Conservation (phyloP, 441 rosid genomes). For the Jatropha podagrica region DNA sequence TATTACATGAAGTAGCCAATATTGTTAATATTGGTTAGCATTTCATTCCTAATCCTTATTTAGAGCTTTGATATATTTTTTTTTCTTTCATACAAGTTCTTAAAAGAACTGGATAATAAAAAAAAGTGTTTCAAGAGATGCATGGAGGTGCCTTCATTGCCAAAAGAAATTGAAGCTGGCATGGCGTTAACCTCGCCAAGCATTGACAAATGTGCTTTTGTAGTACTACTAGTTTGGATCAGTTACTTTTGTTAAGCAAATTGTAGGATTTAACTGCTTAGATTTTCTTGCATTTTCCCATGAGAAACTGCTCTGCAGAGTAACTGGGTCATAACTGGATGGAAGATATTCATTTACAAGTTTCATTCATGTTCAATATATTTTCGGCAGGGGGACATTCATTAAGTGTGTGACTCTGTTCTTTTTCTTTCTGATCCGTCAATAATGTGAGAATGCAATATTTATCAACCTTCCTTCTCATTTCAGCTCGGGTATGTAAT, state of each 20-base stretch:
- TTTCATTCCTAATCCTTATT: background rate
- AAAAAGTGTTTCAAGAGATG: background rate
- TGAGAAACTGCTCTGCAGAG: too few species aligned
- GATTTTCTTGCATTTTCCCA: too few species aligned
- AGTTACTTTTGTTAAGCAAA: background rate
- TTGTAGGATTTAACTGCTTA: too few species aligned
- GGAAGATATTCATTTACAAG: too few species aligned
- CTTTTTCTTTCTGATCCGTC: too few species aligned
- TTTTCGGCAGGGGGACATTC: too few species aligned
- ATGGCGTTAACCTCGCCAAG: background rate
- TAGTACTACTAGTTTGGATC: background rate
- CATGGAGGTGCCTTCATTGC: background rate
- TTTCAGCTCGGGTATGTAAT: conserved; percentile 76
- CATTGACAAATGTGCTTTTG: background rate
- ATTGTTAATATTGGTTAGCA: background rate
- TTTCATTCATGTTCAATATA: too few species aligned
- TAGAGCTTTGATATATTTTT: background rate
- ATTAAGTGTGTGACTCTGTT: too few species aligned
- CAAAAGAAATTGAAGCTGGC: background rate
- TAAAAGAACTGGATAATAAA: too few species aligned
- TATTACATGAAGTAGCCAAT: background rate
- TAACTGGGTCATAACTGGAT: too few species aligned
- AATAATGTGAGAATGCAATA: too few species aligned
- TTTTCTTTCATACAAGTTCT: background rate
- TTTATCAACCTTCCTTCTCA: background rate